phyloP scores from a whole-genome alignment of 148 eudicot genomes.

The Salicornia ramosissima region DNA sequence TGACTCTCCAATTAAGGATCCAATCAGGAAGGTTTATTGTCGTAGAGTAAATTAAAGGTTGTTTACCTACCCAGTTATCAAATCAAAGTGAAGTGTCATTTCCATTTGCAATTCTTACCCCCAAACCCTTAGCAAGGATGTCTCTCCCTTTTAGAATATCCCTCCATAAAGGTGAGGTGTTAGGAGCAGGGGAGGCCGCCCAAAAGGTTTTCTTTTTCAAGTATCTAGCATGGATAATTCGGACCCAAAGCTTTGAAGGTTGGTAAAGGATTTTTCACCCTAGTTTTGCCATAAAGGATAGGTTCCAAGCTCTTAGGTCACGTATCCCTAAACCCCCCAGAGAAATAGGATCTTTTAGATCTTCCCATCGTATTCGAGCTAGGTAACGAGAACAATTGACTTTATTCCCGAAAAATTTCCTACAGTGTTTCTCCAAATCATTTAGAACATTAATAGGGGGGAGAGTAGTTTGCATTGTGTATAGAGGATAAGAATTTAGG shows the following conservation, averaged over 20 bases:
- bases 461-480: background rate
- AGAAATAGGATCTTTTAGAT: background rate
- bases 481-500: background rate
- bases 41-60: fast-evolving
- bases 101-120: background rate
- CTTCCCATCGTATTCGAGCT: background rate
- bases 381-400: background rate
- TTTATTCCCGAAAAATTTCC: background rate
- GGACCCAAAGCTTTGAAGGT: background rate
- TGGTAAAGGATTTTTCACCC: background rate
- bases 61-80: too few species aligned
- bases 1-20: background rate
- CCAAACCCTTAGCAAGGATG: background rate
- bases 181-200: background rate
- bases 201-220: background rate
- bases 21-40: fast-evolving
- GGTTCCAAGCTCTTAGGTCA: background rate
- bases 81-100: background rate
- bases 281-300: background rate
- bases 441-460: background rate
- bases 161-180: background rate
- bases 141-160: background rate
- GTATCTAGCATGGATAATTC: background rate
- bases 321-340: background rate
- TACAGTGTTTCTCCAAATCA: background rate